Base-by-base conservation (phyloP, 768 basidiomycete genomes). In the Xerocomus potaroensis region DNA sequence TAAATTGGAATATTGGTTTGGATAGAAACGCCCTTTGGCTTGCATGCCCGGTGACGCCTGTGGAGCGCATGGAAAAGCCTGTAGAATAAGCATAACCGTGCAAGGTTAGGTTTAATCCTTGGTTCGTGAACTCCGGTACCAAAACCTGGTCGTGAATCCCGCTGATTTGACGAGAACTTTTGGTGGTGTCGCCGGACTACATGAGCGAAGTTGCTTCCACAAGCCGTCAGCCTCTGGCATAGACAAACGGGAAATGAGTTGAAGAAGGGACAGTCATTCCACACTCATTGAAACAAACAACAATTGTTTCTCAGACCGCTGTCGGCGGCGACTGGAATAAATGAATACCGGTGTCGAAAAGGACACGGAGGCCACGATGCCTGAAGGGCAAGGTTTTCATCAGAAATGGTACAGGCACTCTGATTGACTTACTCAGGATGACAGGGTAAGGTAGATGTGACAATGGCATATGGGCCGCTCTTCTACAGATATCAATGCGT, bases 21-120 rank as follows among this genome's bases (percentile, higher is more conserved):
- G n/a, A n/a, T n/a, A n/a, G n/a, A n/a, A n/a, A n/a, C n/a, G n/a
- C n/a, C n/a, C n/a, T n/a, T n/a, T n/a, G n/a, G n/a, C n/a, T n/a
- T n/a, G n/a, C n/a, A n/a, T n/a, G n/a, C n/a, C n/a, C n/a, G n/a
- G n/a, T n/a, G n/a, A n/a, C n/a, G n/a, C n/a, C n/a, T n/a, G 18
- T 22, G 24, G 18, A 27, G n/a, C 11, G 34, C 31, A 57, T 38
- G 55, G 41, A 42, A 35, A 18, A 5, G 2, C 21, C 19, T n/a
- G n/a, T 16, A 0, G 31, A 32, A 42, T 18, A 41, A 51, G 22
- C 21, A 14, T 16, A 27, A 16, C 15, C 21, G 14, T 27, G 8
- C 19, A 11, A 33, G 6, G 32, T 43, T 43, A 37, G 19, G 35
- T n/a, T 19, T 37, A 15, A 3, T 29, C 16, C 15, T 22, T 24